Conservation (phyloP, 2,329 filamentous ascomycete species). For the Penicillium sp. region DNA sequence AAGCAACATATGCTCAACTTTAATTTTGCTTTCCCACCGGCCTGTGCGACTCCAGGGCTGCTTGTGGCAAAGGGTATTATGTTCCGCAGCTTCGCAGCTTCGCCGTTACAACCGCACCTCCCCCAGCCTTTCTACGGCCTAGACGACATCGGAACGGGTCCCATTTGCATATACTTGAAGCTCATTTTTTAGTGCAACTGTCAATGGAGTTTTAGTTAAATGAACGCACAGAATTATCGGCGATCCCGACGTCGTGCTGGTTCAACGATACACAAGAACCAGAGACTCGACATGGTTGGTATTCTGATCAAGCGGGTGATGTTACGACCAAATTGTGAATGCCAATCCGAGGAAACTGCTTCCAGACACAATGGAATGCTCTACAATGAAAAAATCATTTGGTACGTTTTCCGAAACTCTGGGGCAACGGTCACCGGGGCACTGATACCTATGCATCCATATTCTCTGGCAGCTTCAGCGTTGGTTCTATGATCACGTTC, state of each 20-base stretch:
- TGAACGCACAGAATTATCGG: slow-evolving; percentile 63
- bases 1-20: slow-evolving; percentile 34
- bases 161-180: slow-evolving; percentile 32
- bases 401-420: too few species aligned
- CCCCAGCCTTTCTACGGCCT: slow-evolving; percentile 46
- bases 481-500: too few species aligned
- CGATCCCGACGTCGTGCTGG: slow-evolving; percentile 55
- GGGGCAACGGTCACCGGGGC: too few species aligned
- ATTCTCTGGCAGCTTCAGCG: too few species aligned
- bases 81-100: slow-evolving; percentile 51
- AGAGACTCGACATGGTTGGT: slow-evolving; percentile 53
- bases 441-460: too few species aligned
- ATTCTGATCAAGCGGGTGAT: slow-evolving; percentile 51
- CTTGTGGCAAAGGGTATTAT: slow-evolving; percentile 41
- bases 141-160: slow-evolving; percentile 45
- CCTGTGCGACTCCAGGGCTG: slow-evolving; percentile 29
- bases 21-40: slow-evolving; percentile 35
- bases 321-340: slow-evolving; percentile 31
- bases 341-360: slow-evolving; percentile 21
- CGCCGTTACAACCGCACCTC: slow-evolving; percentile 44
- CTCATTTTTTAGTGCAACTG: slow-evolving; percentile 25
- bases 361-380: not conserved
- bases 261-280: slow-evolving; percentile 60
- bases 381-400: too few species aligned
- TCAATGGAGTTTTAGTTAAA: slow-evolving; percentile 50